A percentile compares a stretch with the other conserved stretches of the same genome.
phyloP scores from a whole-genome alignment of 2,329 filamentous ascomycete species.

The Chrysoporthe austroafricana region DNA sequence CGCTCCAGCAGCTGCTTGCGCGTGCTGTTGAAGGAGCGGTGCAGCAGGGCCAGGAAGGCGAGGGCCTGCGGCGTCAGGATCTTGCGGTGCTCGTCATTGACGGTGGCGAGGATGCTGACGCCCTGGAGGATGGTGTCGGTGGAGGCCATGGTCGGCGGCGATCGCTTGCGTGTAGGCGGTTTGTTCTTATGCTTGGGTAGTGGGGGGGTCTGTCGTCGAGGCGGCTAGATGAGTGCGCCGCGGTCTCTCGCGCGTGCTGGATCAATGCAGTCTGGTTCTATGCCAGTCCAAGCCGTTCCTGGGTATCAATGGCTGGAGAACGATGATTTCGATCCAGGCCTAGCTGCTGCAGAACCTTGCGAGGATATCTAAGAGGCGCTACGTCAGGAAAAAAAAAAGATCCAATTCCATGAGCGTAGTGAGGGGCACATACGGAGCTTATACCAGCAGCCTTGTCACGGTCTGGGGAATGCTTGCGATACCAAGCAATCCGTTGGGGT shows the following conservation, averaged over 20 bases:
- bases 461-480: neutral
- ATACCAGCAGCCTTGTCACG: conserved; percentile 5
- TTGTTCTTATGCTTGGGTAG: neutral
- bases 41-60: conserved; percentile 90
- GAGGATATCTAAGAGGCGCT: neutral
- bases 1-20: conserved; percentile 89
- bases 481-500: neutral
- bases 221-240: neutral
- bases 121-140: conserved; percentile 82
- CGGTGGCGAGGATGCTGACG: conserved; percentile 80
- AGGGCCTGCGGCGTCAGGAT: conserved; percentile 90
- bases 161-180: conserved; percentile 1
- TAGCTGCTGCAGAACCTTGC: conserved; percentile 13
- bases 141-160: conserved; percentile 60
- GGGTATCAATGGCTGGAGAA: too few species aligned
- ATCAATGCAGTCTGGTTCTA: neutral
- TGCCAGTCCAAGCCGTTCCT: neutral
- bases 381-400: conserved; percentile 5
- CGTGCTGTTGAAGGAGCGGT: conserved; percentile 89
- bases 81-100: conserved; percentile 81
- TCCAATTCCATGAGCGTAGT: neutral
- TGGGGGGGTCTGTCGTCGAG: neutral
- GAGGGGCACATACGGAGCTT: conserved; percentile 5
- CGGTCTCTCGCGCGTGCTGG: neutral
- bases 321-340: conserved; percentile 4